A percentile compares a stretch with the other conserved stretches of the same genome.
phyloP scores from a whole-genome alignment of 2,329 filamentous ascomycete genomes.

The Coleophoma eucalyptorum region DNA sequence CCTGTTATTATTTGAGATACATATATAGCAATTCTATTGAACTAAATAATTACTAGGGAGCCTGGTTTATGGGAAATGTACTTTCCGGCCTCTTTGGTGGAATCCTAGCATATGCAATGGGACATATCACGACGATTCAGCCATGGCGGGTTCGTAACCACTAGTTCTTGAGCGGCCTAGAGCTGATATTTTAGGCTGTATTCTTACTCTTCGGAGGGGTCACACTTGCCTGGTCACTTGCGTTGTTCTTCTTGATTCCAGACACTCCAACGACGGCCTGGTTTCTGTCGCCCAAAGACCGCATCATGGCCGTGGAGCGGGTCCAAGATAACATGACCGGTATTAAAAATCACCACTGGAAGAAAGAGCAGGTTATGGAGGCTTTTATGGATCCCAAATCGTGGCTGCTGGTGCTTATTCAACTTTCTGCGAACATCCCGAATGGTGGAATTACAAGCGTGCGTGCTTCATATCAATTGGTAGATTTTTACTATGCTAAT shows the following conservation, averaged over 20 bases:
- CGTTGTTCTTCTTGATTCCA: constrained; percentile 42
- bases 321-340: constrained; percentile 9
- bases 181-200: constrained; percentile 2
- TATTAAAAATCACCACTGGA: constrained; percentile 27
- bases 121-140: constrained; percentile 15
- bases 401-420: constrained; percentile 21
- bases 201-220: constrained; percentile 18
- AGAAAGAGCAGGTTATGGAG: constrained; percentile 33
- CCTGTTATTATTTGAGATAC: no score
- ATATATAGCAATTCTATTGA: constrained; percentile 6
- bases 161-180: no score
- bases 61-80: constrained; percentile 17
- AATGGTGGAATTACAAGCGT: constrained; percentile 35
- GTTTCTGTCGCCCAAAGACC: constrained; percentile 33
- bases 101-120: constrained; percentile 28
- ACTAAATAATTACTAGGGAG: no score
- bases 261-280: constrained; percentile 41
- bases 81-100: constrained; percentile 26
- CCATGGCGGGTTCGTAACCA: constrained; percentile 16
- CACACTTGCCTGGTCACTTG: constrained; percentile 22
- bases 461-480: not conserved
- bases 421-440: constrained; percentile 29
- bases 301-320: constrained; percentile 27
- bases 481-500: no score
- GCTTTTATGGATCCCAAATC: constrained; percentile 30